Conservation (phyloP, 1,139 yeast species). For the Suhomyces kunorum region DNA sequence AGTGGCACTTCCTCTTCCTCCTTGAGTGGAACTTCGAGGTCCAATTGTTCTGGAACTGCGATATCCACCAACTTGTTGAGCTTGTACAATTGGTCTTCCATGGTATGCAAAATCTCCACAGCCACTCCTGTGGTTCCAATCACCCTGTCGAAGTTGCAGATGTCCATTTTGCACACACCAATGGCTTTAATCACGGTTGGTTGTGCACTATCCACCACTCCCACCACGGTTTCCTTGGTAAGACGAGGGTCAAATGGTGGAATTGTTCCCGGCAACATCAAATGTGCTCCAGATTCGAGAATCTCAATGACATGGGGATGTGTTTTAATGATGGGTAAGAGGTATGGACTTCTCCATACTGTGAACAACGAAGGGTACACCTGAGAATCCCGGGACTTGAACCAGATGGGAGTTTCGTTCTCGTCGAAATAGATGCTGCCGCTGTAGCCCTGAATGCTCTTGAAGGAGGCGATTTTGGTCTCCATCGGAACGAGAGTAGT, state of each 20-base stretch:
- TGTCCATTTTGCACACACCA: slow-evolving; percentile 62
- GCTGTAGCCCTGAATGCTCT: slow-evolving; percentile 51
- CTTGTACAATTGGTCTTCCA: slow-evolving; percentile 54
- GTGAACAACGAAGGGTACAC: slow-evolving; percentile 74
- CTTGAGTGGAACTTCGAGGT: slow-evolving; percentile 11
- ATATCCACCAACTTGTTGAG: slow-evolving; percentile 49
- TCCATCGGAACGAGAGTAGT: slow-evolving; percentile 56
- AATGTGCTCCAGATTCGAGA: slow-evolving; percentile 75
- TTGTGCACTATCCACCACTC: slow-evolving; percentile 58
- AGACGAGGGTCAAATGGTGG: slow-evolving; percentile 66
- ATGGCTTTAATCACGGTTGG: slow-evolving; percentile 75
- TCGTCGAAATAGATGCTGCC: slow-evolving; percentile 70
- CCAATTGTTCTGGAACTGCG: slow-evolving; percentile 40
- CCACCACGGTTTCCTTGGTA: slow-evolving; percentile 61
- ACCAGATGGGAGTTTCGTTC: slow-evolving; percentile 70
- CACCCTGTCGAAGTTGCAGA: slow-evolving; percentile 45
- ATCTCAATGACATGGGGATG: slow-evolving; percentile 69
- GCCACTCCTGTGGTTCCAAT: slow-evolving; percentile 67
- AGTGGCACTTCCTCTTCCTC: slow-evolving; percentile 6
- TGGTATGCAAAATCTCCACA: slow-evolving; percentile 56
- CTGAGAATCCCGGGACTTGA: slow-evolving; percentile 56
- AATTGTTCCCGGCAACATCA: slow-evolving; percentile 88
- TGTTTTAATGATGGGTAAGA: slow-evolving; percentile 69
- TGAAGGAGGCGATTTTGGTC: slow-evolving; percentile 67
- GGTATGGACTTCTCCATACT: slow-evolving; percentile 65